These are phyloP conservation scores for Hypoxylon trugodes DNA, from an alignment of 495 filamentous ascomycete species.

Conservation along the genomic window DNA sequence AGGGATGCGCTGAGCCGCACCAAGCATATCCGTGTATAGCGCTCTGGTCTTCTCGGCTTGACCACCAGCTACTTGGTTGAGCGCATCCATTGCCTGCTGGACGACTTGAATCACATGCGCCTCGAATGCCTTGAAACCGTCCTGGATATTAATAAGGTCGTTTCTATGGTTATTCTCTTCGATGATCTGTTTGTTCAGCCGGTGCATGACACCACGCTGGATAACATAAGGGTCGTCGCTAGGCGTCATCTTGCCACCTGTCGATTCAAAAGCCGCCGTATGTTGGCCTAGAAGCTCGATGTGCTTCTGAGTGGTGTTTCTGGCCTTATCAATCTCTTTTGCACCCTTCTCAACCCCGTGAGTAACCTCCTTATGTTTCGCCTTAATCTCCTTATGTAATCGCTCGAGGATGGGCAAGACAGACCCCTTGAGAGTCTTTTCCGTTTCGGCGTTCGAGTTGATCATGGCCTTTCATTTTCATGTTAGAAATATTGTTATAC, in stretches of 20 bases:
- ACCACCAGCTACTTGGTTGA: constrained; percentile 76
- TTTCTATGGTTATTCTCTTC: constrained; percentile 95
- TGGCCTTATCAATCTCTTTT: constrained; percentile 91
- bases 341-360: constrained; percentile 84
- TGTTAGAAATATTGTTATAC: constrained; percentile 11
- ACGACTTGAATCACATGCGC: constrained; percentile 83
- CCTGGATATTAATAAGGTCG: constrained; percentile 87
- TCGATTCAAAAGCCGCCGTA: constrained; percentile 76
- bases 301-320: constrained; percentile 87
- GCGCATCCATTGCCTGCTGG: constrained; percentile 80
- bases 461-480: constrained; percentile 74
- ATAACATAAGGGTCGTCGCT: constrained; percentile 88
- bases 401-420: constrained; percentile 89
- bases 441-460: constrained; percentile 86
- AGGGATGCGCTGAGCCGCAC: constrained; percentile 78
- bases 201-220: constrained; percentile 79
- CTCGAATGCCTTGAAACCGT: constrained; percentile 88
- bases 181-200: constrained; percentile 87
- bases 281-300: constrained; percentile 92
- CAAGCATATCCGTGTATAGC: constrained; percentile 85
- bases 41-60: constrained; percentile 82
- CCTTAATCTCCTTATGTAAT: constrained; percentile 94
- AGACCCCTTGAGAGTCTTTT: constrained; percentile 81
- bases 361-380: constrained; percentile 86
- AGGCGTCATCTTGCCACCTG: constrained; percentile 70